Evolutionary conservation across 495 filamentous ascomycete genomes (phyloP).

Genomic region (Xylaria castorea): DNA sequence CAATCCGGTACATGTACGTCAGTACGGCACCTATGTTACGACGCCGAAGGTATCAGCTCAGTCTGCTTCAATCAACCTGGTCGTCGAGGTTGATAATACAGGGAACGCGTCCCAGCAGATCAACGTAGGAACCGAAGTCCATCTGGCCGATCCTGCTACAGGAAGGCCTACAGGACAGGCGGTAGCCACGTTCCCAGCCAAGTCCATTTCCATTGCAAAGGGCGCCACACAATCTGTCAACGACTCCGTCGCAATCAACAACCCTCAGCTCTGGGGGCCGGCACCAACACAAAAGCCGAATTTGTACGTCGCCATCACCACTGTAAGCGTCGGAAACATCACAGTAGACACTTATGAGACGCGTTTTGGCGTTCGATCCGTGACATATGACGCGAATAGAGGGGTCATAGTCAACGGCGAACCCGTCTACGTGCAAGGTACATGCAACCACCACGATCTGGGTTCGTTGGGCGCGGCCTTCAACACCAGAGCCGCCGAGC

Average conservation of each 20-base stretch:
- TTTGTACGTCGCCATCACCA: conserved; percentile 54
- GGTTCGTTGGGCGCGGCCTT: conserved; percentile 56
- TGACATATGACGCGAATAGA: conserved; percentile 47
- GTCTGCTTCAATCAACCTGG: conserved; percentile 48
- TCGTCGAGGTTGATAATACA: conserved; percentile 50
- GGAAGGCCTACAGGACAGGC: conserved; percentile 29
- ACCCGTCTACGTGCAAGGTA: conserved; percentile 48
- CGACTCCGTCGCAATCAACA: conserved; percentile 41
- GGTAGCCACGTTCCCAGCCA: conserved; percentile 37
- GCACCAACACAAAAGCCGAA: conserved; percentile 51
- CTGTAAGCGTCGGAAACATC: conserved; percentile 32
- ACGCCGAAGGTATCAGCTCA: conserved; percentile 45
- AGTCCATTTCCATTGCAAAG: conserved; percentile 34
- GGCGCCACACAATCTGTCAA: conserved; percentile 45
- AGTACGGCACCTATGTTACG: conserved; percentile 54
- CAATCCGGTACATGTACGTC: conserved; percentile 48
- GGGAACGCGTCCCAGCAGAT: conserved; percentile 34
- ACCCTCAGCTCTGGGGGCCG: conserved; percentile 57
- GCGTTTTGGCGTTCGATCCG: conserved; percentile 53
- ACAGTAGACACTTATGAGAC: conserved; percentile 56
- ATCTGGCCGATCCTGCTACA: conserved; percentile 33
- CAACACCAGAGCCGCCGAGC: conserved; percentile 50
- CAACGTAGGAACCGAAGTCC: conserved; percentile 40
- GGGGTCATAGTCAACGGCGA: conserved; percentile 53
- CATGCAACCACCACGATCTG: conserved; percentile 56